These are phyloP conservation scores for Chimonanthus praecox DNA, from an alignment of 164 flowering plant genomes.

Conservation along the genomic window DNA sequence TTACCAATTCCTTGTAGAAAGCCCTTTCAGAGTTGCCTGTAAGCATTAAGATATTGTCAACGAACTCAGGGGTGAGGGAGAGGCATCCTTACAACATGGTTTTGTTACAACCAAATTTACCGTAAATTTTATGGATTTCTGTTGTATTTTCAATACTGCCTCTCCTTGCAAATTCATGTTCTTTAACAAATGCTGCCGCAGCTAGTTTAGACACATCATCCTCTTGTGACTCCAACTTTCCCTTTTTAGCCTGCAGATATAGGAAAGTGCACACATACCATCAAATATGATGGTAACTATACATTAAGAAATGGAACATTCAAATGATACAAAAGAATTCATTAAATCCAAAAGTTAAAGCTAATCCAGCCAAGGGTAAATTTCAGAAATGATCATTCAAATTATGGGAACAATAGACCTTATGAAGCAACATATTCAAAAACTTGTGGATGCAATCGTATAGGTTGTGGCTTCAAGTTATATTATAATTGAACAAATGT, in stretches of 20 bases:
- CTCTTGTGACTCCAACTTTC: constrained; percentile 70
- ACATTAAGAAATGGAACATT: background rate
- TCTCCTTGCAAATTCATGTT: constrained; percentile 20
- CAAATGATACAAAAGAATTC: background rate
- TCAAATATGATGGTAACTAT: background rate
- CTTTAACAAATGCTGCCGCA: constrained; percentile 12
- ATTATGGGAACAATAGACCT: background rate
- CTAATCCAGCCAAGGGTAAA: background rate
- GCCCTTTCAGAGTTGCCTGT: constrained; percentile 78
- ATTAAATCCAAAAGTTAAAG: background rate
- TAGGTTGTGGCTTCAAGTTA: too few relatives aligned
- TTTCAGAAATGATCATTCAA: background rate
- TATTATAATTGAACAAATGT: too few relatives aligned
- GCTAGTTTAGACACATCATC: constrained; percentile 29
- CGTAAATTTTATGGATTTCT: constrained; percentile 28
- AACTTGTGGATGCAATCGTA: too few relatives aligned
- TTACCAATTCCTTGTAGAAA: constrained; percentile 87
- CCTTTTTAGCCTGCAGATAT: constrained; percentile 66
- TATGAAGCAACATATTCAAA: background rate
- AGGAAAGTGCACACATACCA: background rate
- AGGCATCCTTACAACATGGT: background rate
- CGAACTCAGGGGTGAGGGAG: background rate
- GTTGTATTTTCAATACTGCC: constrained; percentile 17
- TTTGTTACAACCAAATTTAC: constrained; percentile 24
- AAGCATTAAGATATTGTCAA: background rate